Conservation (phyloP, 129 eudicot genomes). For the Artemisia annua region DNA sequence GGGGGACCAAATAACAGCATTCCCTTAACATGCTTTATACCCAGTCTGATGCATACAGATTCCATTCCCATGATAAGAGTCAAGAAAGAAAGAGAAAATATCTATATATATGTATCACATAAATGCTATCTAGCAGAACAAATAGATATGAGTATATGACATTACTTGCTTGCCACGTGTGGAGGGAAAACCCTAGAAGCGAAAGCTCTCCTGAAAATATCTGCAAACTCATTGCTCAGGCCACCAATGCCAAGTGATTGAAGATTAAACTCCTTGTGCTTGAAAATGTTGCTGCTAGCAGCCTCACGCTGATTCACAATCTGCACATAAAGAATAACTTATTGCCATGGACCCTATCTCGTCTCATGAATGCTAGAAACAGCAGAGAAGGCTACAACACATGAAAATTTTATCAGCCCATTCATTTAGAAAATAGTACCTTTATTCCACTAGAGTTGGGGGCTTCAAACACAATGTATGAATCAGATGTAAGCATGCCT, state of each 20-base stretch:
- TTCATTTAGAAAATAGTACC: slow-evolving; percentile 40
- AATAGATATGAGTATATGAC: slow-evolving; percentile 5
- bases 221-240: slow-evolving; percentile 90
- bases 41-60: slow-evolving; percentile 52
- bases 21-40: slow-evolving; percentile 97
- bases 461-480: slow-evolving; percentile 93
- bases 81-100: background rate
- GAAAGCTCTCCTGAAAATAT: slow-evolving; percentile 97
- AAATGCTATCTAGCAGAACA: background rate
- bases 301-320: slow-evolving; percentile 93
- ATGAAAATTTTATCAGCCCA: slow-evolving; percentile 1
- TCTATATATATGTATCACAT: background rate
- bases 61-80: background rate
- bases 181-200: slow-evolving; percentile 99
- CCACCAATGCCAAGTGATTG: slow-evolving; percentile 94
- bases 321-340: slow-evolving; percentile 37
- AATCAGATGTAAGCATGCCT: slow-evolving; percentile 79
- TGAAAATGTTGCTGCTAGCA: slow-evolving; percentile 92
- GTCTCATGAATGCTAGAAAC: background rate
- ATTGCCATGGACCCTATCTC: slow-evolving; percentile 3
- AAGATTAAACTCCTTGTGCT: slow-evolving; percentile 93
- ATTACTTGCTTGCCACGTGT: slow-evolving; percentile 93
- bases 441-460: slow-evolving; percentile 83
- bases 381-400: background rate
- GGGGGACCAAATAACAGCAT: slow-evolving; percentile 99